Evolutionary conservation across 2,329 filamentous ascomycete species (phyloP).

Genomic region (Stromatinia cepivora): DNA sequence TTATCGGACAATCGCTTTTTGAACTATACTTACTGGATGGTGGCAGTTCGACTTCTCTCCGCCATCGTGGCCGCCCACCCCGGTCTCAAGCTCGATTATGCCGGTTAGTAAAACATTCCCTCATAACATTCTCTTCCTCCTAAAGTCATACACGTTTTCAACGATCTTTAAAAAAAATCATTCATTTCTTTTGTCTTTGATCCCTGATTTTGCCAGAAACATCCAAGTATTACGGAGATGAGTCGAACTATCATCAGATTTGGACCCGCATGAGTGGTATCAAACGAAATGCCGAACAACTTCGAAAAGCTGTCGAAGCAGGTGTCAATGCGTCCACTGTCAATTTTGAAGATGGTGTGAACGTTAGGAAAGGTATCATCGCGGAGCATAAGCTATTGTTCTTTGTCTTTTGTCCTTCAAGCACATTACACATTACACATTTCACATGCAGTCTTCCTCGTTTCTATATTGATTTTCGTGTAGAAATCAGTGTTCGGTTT

Average conservation of each 20-base stretch:
- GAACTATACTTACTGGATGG: constrained; percentile 1
- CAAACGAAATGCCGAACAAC: constrained; percentile 27
- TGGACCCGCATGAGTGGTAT: constrained; percentile 32
- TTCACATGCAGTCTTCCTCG: constrained; percentile 1
- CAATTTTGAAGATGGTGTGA: constrained; percentile 23
- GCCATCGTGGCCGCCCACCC: constrained; percentile 61
- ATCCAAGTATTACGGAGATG: constrained; percentile 47
- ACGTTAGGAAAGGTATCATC: constrained; percentile 28
- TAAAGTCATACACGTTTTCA: not conserved
- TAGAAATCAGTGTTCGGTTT: constrained; percentile 32
- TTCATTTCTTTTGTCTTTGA: constrained; percentile 2
- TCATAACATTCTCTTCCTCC: not conserved
- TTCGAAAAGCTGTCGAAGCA: constrained; percentile 32
- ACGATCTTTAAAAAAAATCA: constrained; percentile 13
- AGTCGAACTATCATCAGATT: constrained; percentile 30
- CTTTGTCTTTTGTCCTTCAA: not conserved
- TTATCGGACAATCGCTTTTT: not conserved
- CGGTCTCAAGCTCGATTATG: constrained; percentile 57
- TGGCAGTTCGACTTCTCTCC: constrained; percentile 54
- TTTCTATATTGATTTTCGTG: constrained; percentile 30
- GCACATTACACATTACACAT: not conserved
- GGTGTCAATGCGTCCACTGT: constrained; percentile 32
- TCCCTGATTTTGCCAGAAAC: constrained; percentile 48
- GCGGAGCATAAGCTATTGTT: constrained; percentile 1
- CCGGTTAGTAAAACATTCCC: constrained; percentile 50